A percentile compares a stretch with the other conserved stretches of the same genome.
phyloP scores from a whole-genome alignment of 805 yeast genomes.

The Monosporozyma aerobia region DNA sequence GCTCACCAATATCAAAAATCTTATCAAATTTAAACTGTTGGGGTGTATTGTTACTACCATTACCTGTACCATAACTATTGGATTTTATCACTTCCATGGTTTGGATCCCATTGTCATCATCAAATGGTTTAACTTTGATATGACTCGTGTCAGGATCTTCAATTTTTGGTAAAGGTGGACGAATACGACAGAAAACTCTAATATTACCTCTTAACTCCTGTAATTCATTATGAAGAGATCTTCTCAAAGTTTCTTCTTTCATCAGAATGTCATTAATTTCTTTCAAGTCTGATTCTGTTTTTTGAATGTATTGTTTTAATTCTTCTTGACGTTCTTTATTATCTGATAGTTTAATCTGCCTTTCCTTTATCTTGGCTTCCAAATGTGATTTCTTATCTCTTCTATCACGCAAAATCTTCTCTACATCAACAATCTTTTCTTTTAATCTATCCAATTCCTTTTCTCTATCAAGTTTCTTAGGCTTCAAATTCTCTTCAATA shows the following conservation, averaged over 20 bases:
- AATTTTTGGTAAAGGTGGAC: constrained; percentile 41
- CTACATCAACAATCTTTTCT: constrained; percentile 12
- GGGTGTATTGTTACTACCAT: neutral
- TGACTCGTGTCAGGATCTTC: constrained; percentile 21
- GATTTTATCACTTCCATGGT: constrained; percentile 15
- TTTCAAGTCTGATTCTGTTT: constrained; percentile 26
- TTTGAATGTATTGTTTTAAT: constrained; percentile 19
- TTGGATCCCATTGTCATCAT: constrained; percentile 23
- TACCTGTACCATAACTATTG: neutral
- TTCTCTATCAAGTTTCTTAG: constrained; percentile 9
- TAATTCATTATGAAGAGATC: constrained; percentile 59
- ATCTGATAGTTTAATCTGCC: constrained; percentile 8
- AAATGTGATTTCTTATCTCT: constrained; percentile 19
- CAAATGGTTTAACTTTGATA: constrained; percentile 25
- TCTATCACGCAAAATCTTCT: constrained; percentile 18
- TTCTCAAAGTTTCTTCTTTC: constrained; percentile 45
- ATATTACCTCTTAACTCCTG: constrained; percentile 90
- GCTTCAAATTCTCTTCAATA: constrained; percentile 9
- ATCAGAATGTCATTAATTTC: constrained; percentile 33
- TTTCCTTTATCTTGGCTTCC: constrained; percentile 19
- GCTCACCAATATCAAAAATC: constrained; percentile 48
- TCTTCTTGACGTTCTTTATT: constrained; percentile 10
- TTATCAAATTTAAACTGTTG: constrained; percentile 61
- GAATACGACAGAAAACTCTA: constrained; percentile 77
- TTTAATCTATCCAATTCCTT: constrained; percentile 7